phyloP scores from a whole-genome alignment of 1,139 yeast species.

The Pichia cactophila region DNA sequence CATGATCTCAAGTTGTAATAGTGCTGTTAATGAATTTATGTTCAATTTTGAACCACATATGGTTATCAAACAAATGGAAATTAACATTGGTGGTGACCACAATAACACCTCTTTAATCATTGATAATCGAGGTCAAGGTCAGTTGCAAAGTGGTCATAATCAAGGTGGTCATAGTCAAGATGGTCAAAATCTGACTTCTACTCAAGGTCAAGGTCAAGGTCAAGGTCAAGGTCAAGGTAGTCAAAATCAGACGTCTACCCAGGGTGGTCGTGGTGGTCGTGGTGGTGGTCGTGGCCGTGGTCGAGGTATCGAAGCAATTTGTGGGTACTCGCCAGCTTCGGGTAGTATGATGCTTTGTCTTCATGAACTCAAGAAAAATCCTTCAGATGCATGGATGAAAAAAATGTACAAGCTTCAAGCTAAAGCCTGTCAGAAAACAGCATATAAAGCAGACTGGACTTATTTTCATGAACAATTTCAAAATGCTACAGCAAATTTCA shows the following conservation, averaged over 20 bases:
- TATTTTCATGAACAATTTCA: constrained; percentile 16
- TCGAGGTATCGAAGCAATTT: constrained; percentile 6
- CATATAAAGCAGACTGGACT: constrained; percentile 9
- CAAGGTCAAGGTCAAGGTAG: neutral
- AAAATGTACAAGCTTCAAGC: constrained; percentile 15
- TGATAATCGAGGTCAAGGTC: neutral
- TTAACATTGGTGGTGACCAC: too few relatives aligned
- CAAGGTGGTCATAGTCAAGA: neutral
- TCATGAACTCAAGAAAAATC: constrained; percentile 12
- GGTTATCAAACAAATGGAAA: too few relatives aligned
- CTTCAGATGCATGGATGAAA: constrained; percentile 8
- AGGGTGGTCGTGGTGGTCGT: neutral
- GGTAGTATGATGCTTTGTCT: constrained; percentile 25
- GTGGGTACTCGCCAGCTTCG: constrained; percentile 23
- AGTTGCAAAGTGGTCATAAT: neutral
- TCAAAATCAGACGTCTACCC: neutral
- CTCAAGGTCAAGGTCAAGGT: neutral
- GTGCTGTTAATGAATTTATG: too few relatives aligned
- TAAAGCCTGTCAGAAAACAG: constrained; percentile 15
- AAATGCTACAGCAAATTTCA: constrained; percentile 22
- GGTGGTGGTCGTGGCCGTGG: neutral
- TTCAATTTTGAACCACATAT: too few relatives aligned
- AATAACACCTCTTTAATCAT: too few relatives aligned
- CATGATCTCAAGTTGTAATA: too few relatives aligned
- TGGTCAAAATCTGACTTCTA: neutral